Percentiles rank a stretch among this genome's conserved stretches.
Evolutionary conservation across 306 rosid species (phyloP).

Genomic region (Malus orientalis): DNA sequence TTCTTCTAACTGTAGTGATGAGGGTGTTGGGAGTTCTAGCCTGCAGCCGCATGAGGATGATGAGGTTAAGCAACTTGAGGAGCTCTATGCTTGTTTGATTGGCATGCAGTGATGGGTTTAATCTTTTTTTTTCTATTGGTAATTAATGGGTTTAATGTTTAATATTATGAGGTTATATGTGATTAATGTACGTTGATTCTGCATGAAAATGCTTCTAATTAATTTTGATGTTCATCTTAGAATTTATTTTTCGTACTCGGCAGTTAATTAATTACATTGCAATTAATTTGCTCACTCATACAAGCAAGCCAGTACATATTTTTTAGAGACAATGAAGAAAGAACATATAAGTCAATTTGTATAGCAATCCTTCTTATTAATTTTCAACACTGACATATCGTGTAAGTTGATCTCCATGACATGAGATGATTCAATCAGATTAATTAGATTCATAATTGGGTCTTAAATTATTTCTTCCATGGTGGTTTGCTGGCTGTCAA

Average conservation of each 20-base stretch:
- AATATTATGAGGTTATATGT: background rate
- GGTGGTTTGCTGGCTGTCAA: background rate
- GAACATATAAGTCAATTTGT: background rate
- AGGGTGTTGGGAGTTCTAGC: constrained; percentile 21
- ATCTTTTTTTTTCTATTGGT: background rate
- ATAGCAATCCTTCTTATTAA: background rate
- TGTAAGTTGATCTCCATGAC: background rate
- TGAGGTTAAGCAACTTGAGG: constrained; percentile 33
- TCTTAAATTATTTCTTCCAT: background rate
- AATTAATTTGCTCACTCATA: no score
- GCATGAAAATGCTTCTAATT: background rate
- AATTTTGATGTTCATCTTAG: background rate
- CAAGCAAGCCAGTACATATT: no score
- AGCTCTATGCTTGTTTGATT: constrained; percentile 44
- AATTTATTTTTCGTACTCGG: background rate
- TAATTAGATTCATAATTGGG: background rate
- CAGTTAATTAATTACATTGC: background rate
- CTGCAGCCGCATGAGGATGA: background rate
- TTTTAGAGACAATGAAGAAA: background rate
- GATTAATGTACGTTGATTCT: background rate
- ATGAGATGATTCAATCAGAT: background rate
- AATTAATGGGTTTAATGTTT: background rate
- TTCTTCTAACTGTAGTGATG: constrained; percentile 9
- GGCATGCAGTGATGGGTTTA: background rate
- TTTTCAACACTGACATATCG: background rate